Conservation (phyloP, 495 filamentous ascomycete genomes). For the Apiosordaria backusii region DNA sequence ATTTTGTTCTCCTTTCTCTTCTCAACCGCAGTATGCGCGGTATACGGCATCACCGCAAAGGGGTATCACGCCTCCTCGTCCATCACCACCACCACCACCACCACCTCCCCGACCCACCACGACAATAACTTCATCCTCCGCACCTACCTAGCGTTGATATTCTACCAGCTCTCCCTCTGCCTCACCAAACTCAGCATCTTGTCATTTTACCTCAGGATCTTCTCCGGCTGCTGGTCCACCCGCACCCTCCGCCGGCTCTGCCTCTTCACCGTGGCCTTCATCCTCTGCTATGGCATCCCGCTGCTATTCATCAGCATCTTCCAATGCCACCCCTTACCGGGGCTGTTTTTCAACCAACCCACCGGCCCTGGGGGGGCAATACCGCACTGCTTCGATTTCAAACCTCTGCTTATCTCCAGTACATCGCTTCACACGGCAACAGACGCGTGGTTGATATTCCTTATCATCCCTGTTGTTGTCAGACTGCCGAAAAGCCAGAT, state of each 20-base stretch:
- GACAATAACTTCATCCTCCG: conserved; percentile 10
- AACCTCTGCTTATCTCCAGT: conserved; percentile 34
- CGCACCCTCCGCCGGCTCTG: not conserved
- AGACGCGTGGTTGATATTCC: conserved; percentile 36
- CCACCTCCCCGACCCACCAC: not conserved
- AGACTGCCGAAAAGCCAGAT: conserved; percentile 33
- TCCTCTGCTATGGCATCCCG: conserved; percentile 32
- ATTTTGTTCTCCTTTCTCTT: conserved; percentile 27
- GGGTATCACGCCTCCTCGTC: not conserved
- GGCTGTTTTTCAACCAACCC: conserved; percentile 29
- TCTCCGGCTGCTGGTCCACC: conserved; percentile 19
- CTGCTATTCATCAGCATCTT: conserved; percentile 39
- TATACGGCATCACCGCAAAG: conserved; percentile 26
- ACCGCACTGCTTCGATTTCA: conserved; percentile 31
- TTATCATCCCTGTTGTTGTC: conserved; percentile 36
- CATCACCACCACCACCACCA: not conserved
- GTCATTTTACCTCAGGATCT: conserved; percentile 41
- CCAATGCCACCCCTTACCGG: conserved; percentile 34
- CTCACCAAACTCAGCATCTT: conserved; percentile 41
- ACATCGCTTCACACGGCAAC: conserved; percentile 34
- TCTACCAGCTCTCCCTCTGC: conserved; percentile 38
- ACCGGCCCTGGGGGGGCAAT: not conserved
- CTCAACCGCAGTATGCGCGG: conserved; percentile 29
- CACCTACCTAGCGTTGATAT: conserved; percentile 28
- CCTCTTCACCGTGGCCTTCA: conserved; percentile 12